These are phyloP conservation scores for Rhazya stricta DNA, from an alignment of 257 asterid species.

Conservation along the genomic window DNA sequence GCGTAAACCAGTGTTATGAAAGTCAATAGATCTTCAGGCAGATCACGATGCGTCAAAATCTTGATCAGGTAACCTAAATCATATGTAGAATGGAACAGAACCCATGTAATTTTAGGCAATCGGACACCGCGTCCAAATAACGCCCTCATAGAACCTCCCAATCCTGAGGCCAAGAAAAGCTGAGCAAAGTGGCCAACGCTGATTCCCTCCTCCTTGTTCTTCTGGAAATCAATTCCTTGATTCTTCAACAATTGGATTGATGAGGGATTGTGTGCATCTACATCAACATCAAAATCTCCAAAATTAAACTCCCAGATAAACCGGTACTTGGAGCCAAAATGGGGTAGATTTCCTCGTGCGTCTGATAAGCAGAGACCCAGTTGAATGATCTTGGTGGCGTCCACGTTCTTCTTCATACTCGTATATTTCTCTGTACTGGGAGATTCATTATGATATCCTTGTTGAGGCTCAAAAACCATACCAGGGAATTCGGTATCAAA, in stretches of 20 bases:
- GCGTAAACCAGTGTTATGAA: background rate
- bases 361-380: conserved; percentile 36
- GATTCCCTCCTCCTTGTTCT: conserved; percentile 14
- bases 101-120: conserved; percentile 18
- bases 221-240: conserved; percentile 21
- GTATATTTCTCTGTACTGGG: background rate
- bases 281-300: conserved; percentile 22
- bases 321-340: background rate
- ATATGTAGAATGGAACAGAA: conserved; percentile 29
- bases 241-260: conserved; percentile 16
- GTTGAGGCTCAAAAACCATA: background rate
- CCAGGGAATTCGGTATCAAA: conserved; percentile 34
- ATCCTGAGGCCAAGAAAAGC: background rate
- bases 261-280: conserved; percentile 15
- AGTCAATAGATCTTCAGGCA: conserved; percentile 4
- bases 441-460: background rate
- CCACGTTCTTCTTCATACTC: conserved; percentile 27
- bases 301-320: conserved; percentile 38
- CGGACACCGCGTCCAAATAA: background rate
- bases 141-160: background rate
- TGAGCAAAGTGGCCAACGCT: background rate
- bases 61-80: conserved; percentile 25
- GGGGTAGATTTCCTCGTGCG: conserved; percentile 15
- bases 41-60: background rate
- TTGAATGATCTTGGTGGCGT: conserved; percentile 25